Evolutionary conservation across 1,284 basidiomycete species (phyloP), one percentile per base, ranked within the genome.

Genomic region (Malassezia psittaci): DNA sequence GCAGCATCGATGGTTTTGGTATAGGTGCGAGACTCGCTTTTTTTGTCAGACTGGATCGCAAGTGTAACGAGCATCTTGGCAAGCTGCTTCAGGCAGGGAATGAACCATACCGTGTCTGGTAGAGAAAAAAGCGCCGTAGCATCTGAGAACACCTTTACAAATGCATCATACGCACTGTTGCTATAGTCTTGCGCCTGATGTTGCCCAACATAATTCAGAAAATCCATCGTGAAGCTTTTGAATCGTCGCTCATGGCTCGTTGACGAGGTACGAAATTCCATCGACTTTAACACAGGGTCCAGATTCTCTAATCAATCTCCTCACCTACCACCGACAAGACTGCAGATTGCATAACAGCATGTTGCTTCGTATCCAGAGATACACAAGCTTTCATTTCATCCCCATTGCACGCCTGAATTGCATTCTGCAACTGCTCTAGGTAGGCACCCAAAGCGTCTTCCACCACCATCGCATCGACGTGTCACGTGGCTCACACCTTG

Each of bases 61-160:
- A 71, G 54, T 2, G 51, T 44, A 6, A 67, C 58, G 13, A 72
- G 51, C 13, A 48, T 33, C 10, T 29, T 33, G 0, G 69, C 58
- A 10, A 68, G 12, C 13, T 51, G 51, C 11, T 68, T 62, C 32
- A 74, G 48, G 5, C 62, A 63, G 12, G 69, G 65, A 1, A 71
- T 63, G 50, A 76, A 71, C 68, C 69, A 76, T 0, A 63, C 68
- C 9, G 67, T 63, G 5, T 76, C 75, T 1, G 68, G 67, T 11
- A 64, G 58, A 0, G 71, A 64, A 42, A 75, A 72, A 42, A 75
- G 51, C n/a, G 64, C 57, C 24, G 69, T 67, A 10, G 69, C 66
- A 2, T 64, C 55, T 11, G 66, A 62, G 51, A 65, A 68, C 41
- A 68, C 62, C 11, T 63, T 57, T 11, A 65, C 60, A 61, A 62